Evolutionary conservation across 2,329 filamentous ascomycete genomes (phyloP).

Genomic region (Fusarium robinianum): DNA sequence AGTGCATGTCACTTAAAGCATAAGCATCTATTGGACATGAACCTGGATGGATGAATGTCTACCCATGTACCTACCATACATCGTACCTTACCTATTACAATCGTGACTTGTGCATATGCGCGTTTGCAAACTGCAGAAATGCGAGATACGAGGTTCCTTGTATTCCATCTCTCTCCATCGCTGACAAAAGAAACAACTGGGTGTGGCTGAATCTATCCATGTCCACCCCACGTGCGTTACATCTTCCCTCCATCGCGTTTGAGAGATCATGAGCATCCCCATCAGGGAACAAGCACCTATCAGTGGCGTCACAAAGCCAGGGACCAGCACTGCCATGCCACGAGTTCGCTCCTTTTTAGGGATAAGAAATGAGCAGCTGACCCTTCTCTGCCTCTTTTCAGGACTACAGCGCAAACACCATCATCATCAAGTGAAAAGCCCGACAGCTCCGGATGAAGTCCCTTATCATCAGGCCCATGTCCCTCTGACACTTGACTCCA

Average conservation of each 20-base stretch:
- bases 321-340: conserved; percentile 5
- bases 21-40: conserved; percentile 8
- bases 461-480: too few relatives aligned
- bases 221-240: conserved; percentile 4
- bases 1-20: too few relatives aligned
- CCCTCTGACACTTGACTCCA: conserved; percentile 26
- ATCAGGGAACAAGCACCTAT: background rate
- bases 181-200: conserved; percentile 4
- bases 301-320: conserved; percentile 12
- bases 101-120: too few relatives aligned
- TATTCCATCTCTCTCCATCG: too few relatives aligned
- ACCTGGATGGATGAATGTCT: too few relatives aligned
- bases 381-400: background rate
- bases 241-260: background rate
- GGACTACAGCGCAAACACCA: too few relatives aligned
- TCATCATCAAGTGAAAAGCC: too few relatives aligned
- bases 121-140: conserved; percentile 3
- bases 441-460: too few relatives aligned
- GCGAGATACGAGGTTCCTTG: conserved; percentile 6
- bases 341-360: conserved; percentile 12
- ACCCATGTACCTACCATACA: too few relatives aligned
- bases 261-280: background rate
- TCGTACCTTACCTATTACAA: too few relatives aligned
- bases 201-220: conserved; percentile 22
- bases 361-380: conserved; percentile 14